phyloP scores from a whole-genome alignment of 495 filamentous ascomycete species.

The Penicillium malachiteum region DNA sequence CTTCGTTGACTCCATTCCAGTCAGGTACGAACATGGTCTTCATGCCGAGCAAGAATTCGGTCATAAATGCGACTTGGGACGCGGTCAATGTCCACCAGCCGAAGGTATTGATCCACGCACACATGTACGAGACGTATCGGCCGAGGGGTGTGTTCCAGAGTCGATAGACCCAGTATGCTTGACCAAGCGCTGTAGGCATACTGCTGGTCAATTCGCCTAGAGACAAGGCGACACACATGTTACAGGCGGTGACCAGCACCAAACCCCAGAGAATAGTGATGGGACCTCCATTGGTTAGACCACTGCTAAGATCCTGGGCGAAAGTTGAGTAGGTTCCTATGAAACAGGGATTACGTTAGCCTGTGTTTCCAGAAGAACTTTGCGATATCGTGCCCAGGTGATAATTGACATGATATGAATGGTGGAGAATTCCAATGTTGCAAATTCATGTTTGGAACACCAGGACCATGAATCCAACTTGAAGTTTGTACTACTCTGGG shows the following conservation, averaged over 20 bases:
- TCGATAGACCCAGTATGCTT: slow-evolving; percentile 49
- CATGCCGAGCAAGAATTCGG: slow-evolving; percentile 49
- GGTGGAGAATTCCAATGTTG: no score
- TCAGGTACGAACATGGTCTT: slow-evolving; percentile 44
- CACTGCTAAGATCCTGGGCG: slow-evolving; percentile 46
- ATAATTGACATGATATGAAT: no score
- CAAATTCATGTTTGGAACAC: background rate
- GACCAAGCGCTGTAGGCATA: slow-evolving; percentile 50
- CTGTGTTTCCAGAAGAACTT: no score
- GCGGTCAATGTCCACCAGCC: slow-evolving; percentile 52
- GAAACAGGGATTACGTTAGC: background rate
- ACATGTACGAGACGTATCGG: slow-evolving; percentile 48
- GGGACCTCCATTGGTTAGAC: slow-evolving; percentile 46
- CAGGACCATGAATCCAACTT: no score
- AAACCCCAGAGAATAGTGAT: slow-evolving; percentile 53
- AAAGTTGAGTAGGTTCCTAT: slow-evolving; percentile 47
- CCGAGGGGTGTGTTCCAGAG: slow-evolving; percentile 38
- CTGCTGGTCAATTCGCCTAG: slow-evolving; percentile 48
- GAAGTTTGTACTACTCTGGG: background rate
- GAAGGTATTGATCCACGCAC: slow-evolving; percentile 52
- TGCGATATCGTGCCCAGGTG: no score
- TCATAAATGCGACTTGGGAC: slow-evolving; percentile 50
- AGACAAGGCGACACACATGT: slow-evolving; percentile 49
- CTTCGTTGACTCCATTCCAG: slow-evolving; percentile 37
- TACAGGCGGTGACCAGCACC: slow-evolving; percentile 44